These are phyloP conservation scores for Fagus crenata DNA, from an alignment of 306 rosid genomes.

Conservation along the genomic window DNA sequence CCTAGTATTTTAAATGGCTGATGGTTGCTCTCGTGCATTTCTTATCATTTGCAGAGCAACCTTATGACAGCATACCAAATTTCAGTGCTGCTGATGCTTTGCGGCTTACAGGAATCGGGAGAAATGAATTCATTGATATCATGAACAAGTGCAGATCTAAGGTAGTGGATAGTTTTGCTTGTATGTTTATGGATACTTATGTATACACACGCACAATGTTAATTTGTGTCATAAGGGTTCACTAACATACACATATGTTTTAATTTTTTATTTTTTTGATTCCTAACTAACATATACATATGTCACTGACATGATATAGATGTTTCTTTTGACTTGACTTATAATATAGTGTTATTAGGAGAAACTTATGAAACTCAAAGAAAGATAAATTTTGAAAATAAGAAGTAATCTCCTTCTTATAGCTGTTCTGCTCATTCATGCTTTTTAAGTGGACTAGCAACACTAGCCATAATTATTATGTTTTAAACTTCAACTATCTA, in stretches of 20 bases:
- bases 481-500: not conserved
- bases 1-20: not conserved
- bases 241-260: not conserved
- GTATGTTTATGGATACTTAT: not conserved
- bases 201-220: not conserved
- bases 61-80: slow-evolving; percentile 99
- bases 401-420: not conserved
- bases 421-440: not conserved
- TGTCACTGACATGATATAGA: not conserved
- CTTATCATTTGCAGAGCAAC: slow-evolving; percentile 73
- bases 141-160: slow-evolving; percentile 98
- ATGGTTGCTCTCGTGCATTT: slow-evolving; percentile 31
- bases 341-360: not conserved
- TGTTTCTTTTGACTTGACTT: not conserved
- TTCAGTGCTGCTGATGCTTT: slow-evolving; percentile 97
- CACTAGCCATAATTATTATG: not conserved
- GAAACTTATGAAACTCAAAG: not conserved
- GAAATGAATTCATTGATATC: slow-evolving; percentile 94
- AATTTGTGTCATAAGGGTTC: slow-evolving; percentile 2
- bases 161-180: slow-evolving; percentile 48
- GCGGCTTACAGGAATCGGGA: slow-evolving; percentile 89
- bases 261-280: too few species aligned
- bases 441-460: slow-evolving; percentile 15
- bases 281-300: not conserved
- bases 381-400: not conserved